These are phyloP conservation scores for Carpinus viminea DNA, from an alignment of 306 rosid species.

Conservation along the genomic window DNA sequence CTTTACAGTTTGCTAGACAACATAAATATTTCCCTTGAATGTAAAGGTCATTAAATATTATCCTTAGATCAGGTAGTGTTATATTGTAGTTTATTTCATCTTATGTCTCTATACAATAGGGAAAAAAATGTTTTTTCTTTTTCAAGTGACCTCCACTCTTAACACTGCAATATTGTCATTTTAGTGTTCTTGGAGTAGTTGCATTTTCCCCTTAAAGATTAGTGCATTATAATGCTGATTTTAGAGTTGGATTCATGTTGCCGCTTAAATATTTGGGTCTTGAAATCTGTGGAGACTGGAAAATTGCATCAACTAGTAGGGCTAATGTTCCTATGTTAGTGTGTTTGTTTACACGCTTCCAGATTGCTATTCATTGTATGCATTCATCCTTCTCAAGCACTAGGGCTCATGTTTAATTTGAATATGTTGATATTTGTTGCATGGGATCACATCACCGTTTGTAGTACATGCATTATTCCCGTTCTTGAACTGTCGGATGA, in stretches of 20 bases:
- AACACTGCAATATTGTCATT: no score
- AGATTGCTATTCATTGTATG: not conserved
- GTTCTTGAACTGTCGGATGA: not conserved
- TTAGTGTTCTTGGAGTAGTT: no score
- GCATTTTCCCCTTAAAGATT: no score
- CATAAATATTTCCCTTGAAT: no score
- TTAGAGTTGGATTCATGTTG: not conserved
- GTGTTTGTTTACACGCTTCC: not conserved
- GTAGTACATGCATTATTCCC: not conserved
- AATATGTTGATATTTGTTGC: not conserved
- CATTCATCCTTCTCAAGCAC: not conserved
- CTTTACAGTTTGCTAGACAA: no score
- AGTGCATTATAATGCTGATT: not conserved
- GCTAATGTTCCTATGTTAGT: not conserved
- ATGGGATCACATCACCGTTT: not conserved
- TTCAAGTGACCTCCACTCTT: no score
- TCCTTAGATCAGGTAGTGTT: no score
- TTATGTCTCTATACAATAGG: no score
- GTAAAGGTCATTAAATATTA: no score
- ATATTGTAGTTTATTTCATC: no score
- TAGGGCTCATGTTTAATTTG: not conserved
- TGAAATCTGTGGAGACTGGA: not conserved
- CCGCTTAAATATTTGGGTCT: not conserved
- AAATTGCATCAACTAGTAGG: not conserved
- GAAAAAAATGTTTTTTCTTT: no score